These are phyloP conservation scores for Perkinsus marinus DNA, from an alignment of 169 alveolate genomes.

Conservation along the genomic window DNA sequence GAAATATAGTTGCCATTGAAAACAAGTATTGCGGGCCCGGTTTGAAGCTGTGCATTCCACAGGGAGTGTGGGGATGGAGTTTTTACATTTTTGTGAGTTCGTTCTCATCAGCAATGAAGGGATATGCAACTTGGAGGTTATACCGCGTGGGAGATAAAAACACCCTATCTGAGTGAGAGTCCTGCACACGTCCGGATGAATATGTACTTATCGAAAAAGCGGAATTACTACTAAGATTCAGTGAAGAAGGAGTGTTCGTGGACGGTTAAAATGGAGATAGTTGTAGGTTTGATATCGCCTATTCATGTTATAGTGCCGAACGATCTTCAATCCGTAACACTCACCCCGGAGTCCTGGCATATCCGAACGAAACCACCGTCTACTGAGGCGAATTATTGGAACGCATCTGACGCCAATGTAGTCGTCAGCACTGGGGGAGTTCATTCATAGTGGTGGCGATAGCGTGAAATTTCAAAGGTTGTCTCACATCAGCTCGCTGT, in stretches of 20 bases:
- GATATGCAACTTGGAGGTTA: no score
- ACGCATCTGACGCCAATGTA: not conserved
- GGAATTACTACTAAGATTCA: not conserved
- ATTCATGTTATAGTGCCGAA: not conserved
- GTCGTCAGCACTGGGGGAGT: not conserved
- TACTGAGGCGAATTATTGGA: not conserved
- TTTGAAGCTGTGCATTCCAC: no score
- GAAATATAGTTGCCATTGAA: no score
- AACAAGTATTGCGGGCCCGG: no score
- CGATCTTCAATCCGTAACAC: not conserved
- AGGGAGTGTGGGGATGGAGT: no score
- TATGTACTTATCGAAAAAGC: no score
- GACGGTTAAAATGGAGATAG: not conserved
- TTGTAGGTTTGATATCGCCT: not conserved
- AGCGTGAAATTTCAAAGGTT: not conserved
- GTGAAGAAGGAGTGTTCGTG: not conserved
- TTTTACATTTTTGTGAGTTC: no score
- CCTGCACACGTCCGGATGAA: no score
- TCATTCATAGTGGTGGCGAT: not conserved
- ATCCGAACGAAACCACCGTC: not conserved
- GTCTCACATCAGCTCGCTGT: not conserved
- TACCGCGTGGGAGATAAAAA: no score
- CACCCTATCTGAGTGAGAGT: no score
- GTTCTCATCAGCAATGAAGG: no score
- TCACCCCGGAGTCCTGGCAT: not conserved